Evolutionary conservation across 306 rosid genomes (phyloP), one percentile per base, ranked within the genome.

Genomic region (Dryas octopetala): DNA sequence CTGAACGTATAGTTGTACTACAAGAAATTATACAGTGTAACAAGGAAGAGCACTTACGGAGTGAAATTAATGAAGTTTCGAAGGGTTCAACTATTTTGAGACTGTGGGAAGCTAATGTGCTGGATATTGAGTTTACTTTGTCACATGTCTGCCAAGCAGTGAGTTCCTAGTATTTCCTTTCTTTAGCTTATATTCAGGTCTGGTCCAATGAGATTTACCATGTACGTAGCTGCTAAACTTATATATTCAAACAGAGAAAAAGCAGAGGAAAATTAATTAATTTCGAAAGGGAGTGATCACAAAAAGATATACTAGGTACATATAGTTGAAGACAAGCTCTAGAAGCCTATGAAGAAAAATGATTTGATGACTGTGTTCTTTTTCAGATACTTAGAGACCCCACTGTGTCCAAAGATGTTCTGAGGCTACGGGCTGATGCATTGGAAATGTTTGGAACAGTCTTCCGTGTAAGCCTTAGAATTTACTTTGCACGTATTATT

Each of bases 71-170:
- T 32, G 94, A 90, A 87, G 93, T 82, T 5, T 90, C 86, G 83
- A 90, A 86, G 85, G 93, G 85, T 43, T 87, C 85, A 64, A 76
- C 87, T 91, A 60, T 91, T 80, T 78, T 86, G 79, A 89, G 90
- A 48, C 85, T 87, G 41, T 93, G 98, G 97, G 82, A 81, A 81
- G 71, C 89, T 73, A 88, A 89, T 17, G 92, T 87, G 61, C 87
- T 84, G 8, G 96, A 93, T 78, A 88, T 91, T 11, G 96, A 91
- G 86, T 72, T 87, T 72, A 88, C 91, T 66, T 78, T 87, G 32
- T 91, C 97, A 40, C 89, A 7, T 48, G 96, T 91, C 80, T 89
- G 96, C 87, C 81, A 83, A 17, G 88, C 84, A 17, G 98, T 93
- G 86, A 91, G 97, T 91, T 68, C 53, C 65, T 13, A 38, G 14